phyloP scores from a whole-genome alignment of 768 basidiomycete genomes.

The Coprinopsis sp. region DNA sequence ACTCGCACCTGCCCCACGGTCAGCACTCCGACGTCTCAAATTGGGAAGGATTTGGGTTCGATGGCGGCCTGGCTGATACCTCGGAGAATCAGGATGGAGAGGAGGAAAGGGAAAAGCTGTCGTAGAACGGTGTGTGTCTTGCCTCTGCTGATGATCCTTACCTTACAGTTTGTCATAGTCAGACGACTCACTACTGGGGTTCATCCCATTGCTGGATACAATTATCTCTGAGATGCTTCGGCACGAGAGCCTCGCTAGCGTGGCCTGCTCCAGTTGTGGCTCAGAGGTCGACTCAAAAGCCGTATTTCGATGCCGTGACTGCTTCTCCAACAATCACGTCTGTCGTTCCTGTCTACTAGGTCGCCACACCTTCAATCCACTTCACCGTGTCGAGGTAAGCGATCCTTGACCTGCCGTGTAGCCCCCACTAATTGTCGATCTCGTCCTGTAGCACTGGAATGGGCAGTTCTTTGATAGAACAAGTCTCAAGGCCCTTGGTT shows the following conservation, averaged over 20 bases:
- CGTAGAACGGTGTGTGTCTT: no score
- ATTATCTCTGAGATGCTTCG: slow-evolving; percentile 11
- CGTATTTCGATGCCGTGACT: slow-evolving; percentile 16
- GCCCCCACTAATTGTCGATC: neutral
- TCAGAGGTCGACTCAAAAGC: neutral
- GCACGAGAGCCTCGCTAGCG: slow-evolving; percentile 9
- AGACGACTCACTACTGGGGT: slow-evolving; percentile 8
- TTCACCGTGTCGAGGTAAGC: slow-evolving; percentile 21
- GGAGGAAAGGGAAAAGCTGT: no score
- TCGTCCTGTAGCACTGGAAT: slow-evolving; percentile 19
- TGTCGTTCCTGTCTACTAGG: slow-evolving; percentile 10
- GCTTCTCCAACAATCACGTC: slow-evolving; percentile 5
- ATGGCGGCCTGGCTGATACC: no score
- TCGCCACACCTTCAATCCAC: slow-evolving; percentile 10
- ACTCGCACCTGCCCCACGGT: no score
- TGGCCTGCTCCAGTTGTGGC: neutral
- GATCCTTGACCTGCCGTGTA: neutral
- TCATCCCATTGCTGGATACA: slow-evolving; percentile 3
- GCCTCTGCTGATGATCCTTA: no score
- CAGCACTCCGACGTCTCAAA: no score
- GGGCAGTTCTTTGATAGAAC: slow-evolving; percentile 11
- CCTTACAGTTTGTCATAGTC: no score
- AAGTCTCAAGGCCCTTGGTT: neutral
- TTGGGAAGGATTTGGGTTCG: no score
- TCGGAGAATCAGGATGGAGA: no score